Evolutionary conservation across 129 eudicot genomes (phyloP), one percentile per base, ranked within the genome.

Genomic region (Logfia minima): DNA sequence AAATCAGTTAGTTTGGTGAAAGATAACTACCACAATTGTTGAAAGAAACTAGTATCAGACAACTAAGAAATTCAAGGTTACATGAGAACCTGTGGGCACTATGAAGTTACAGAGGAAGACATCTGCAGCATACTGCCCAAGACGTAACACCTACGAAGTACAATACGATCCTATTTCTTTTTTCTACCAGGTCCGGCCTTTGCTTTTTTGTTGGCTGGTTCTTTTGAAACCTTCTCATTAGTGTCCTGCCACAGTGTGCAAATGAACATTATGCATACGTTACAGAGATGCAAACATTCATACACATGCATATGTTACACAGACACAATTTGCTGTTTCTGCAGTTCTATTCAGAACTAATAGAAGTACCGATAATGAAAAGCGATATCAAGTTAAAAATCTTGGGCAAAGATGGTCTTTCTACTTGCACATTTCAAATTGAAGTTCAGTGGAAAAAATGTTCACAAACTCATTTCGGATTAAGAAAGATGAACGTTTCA

Each of bases 131-230:
- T 37, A 75, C 41, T 16, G 48, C 23, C 70, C 21, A 66, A 32
- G 18, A 9, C 11, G 13, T 29, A 16, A 11, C 28, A 74, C 37
- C 17, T 35, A 3, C 61, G 0, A 75, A 45, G 70, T 61, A 61
- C 45, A 59, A 75, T 10, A 21, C 32, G 3, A 29, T 67, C 80
- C 86, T 85, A 91, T 79, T 89, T 87, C 92, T 87, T 88, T 83
- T 85, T 91, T 81, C 78, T 83, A 41, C 86, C 84, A 66, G 80
- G 83, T 53, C 88, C 86, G 34, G 79, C 86, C 82, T 91, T 91
- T 3, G 89, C 69, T 77, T 91, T 91, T 79, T 89, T 91, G 79
- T 82, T 91, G 74, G 81, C 78, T 61, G 78, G 16, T 81, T 85
- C 90, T 87, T 91, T 91, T 61, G 71, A 76, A 83, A 75, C 71